Base-by-base conservation (phyloP, 2,329 filamentous ascomycete species). In the Aspergillus versicolor region DNA sequence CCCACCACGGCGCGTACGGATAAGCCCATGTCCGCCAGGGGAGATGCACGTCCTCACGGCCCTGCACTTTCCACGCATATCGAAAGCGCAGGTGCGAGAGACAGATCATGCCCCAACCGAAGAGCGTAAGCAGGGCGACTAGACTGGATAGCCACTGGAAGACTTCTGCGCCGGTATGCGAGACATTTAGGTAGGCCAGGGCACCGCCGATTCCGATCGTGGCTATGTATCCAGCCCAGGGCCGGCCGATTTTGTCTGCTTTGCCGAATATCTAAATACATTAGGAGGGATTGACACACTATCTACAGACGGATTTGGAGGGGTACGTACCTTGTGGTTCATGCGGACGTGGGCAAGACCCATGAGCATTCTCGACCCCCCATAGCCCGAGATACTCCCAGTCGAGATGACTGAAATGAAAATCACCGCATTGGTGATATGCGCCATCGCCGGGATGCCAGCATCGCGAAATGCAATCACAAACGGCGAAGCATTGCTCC, bases 161-260 rank as follows among this genome's bases (percentile, higher is more conserved):
- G 38, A 80, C 79, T 3, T 73, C 67, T 0, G 73, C 65, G 2
- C 77, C 75, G 24, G 67, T 74, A 58, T 77, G 67, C 63, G 55
- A 70, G 24, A 77, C 75, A 59, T 80, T 79, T 19, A 80, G 72
- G 58, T 78, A 79, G 34, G 69, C 66, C 4, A 79, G 71, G 0
- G 71, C 77, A 13, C 93, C 77, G 9, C 90, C 89, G 12, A 87
- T 75, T 9, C 91, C 88, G 12, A 93, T 78, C 24, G 92, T 78
- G 21, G 84, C 80, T 2, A 82, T 83, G 4, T 93, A 75, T 1
- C 81, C 79, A 43, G 74, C 74, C 34, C 83, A 70, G 0, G 76
- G 75, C 4, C 74, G 74, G 17, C 74, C 75, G 3, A 46, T 59
- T 40, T 62, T 69, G 59, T 77, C 73, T 5, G 71, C 72, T 19